Percentiles rank a stretch among this genome's conserved stretches.
These are phyloP conservation scores for Craterostigma plantagineum DNA, from an alignment of 257 asterid species.

Conservation along the genomic window DNA sequence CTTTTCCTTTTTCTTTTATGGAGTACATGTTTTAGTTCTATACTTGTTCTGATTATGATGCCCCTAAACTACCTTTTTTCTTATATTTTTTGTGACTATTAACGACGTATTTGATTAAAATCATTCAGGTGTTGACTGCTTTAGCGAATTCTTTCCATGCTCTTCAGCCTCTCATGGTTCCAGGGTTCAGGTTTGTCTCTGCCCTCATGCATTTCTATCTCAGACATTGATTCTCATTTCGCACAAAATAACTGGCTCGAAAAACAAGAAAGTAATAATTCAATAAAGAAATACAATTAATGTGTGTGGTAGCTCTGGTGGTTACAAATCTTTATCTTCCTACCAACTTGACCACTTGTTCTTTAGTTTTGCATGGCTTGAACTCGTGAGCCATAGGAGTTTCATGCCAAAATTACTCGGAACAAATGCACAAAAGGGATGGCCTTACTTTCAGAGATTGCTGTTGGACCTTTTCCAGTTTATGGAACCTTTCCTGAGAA, in stretches of 20 bases:
- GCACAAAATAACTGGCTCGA: not conserved
- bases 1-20: not conserved
- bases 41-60: not conserved
- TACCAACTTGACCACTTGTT: constrained; percentile 18
- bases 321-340: not conserved
- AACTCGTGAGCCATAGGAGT: constrained; percentile 85
- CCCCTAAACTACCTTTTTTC: too few species aligned
- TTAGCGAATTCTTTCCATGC: constrained; percentile 84
- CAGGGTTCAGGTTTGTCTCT: constrained; percentile 71
- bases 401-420: constrained; percentile 95
- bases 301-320: too few species aligned
- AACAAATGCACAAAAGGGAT: constrained; percentile 81
- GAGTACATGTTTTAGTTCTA: not conserved
- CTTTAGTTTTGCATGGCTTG: constrained; percentile 96
- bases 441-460: constrained; percentile 83
- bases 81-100: constrained; percentile 3
- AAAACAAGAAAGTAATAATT: too few species aligned
- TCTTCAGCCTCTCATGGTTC: constrained; percentile 87
- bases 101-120: constrained; percentile 1
- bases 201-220: not conserved
- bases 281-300: too few species aligned
- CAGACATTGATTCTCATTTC: not conserved
- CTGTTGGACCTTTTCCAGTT: constrained; percentile 82
- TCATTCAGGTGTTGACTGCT: constrained; percentile 65
- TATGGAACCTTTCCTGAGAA: constrained; percentile 94